Conservation (phyloP, 2,329 filamentous ascomycete genomes). For the Curvularia sp. region DNA sequence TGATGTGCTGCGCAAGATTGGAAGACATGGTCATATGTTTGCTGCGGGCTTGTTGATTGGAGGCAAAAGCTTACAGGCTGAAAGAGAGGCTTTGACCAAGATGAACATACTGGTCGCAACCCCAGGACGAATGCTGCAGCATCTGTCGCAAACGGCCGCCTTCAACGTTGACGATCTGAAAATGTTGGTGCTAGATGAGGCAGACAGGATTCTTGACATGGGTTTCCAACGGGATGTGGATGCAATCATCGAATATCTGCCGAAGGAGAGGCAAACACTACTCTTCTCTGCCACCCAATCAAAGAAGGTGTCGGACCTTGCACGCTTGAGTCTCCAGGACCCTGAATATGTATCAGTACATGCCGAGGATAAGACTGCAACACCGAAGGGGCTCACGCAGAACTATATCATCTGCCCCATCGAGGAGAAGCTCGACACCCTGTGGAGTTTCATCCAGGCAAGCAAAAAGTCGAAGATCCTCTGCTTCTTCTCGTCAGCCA, state of each 20-base stretch:
- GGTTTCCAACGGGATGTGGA: conserved; percentile 91
- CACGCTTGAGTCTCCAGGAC: conserved; percentile 83
- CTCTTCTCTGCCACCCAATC: conserved; percentile 97
- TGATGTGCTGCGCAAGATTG: conserved; percentile 88
- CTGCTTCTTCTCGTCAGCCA: conserved; percentile 92
- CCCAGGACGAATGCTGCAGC: conserved; percentile 92
- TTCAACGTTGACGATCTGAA: conserved; percentile 91
- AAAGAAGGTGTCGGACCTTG: conserved; percentile 89
- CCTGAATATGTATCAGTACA: conserved; percentile 97
- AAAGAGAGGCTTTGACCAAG: conserved; percentile 80
- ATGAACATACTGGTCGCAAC: conserved; percentile 99
- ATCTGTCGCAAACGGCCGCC: conserved; percentile 89
- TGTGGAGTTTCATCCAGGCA: conserved; percentile 90
- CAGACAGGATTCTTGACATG: conserved; percentile 97
- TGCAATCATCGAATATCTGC: conserved; percentile 90
- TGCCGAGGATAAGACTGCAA: conserved; percentile 78
- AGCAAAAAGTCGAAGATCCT: conserved; percentile 95
- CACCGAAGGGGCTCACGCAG: conserved; percentile 83
- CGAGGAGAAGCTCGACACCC: conserved; percentile 85
- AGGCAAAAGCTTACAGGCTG: conserved; percentile 86
- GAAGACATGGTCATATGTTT: conserved; percentile 81
- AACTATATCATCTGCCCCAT: conserved; percentile 89
- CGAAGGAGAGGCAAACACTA: conserved; percentile 83
- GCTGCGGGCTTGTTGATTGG: conserved; percentile 94
- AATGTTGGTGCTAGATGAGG: conserved; percentile 93